These are phyloP conservation scores for Glaciozyma antarctica DNA, from an alignment of 768 basidiomycete species.

Conservation along the genomic window DNA sequence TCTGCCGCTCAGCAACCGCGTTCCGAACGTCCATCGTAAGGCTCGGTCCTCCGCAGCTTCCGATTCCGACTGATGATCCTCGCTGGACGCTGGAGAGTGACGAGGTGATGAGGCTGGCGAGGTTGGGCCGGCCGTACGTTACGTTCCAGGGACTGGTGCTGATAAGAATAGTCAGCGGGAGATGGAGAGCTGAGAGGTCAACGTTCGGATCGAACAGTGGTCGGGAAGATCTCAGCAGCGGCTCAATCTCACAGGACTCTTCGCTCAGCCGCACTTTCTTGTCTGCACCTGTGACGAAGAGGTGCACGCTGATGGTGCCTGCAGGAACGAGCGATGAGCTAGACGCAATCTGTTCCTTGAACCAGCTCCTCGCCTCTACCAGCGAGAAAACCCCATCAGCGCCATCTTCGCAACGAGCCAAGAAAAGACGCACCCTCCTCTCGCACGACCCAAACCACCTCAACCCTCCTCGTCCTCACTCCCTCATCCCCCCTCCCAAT, in stretches of 20 bases:
- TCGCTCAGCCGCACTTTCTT: too few relatives aligned
- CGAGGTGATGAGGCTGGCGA: background rate
- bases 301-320: slow-evolving; percentile 5
- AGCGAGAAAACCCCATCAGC: background rate
- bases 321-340: background rate
- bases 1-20: slow-evolving; percentile 12
- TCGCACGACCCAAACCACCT: slow-evolving; percentile 15
- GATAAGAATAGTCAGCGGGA: background rate
- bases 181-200: background rate
- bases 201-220: background rate
- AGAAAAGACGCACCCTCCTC: slow-evolving; percentile 5
- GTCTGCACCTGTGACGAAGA: slow-evolving; percentile 9
- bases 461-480: slow-evolving; percentile 5
- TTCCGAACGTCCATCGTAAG: slow-evolving; percentile 17
- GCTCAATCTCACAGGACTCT: background rate
- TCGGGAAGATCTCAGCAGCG: background rate
- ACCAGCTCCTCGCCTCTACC: slow-evolving; percentile 14
- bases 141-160: slow-evolving; percentile 3
- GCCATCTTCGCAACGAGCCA: too few relatives aligned
- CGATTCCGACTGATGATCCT: slow-evolving; percentile 13
- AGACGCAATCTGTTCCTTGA: slow-evolving; percentile 8
- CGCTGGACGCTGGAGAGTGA: background rate
- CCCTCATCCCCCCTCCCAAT: slow-evolving; percentile 7
- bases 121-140: background rate
- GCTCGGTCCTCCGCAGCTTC: slow-evolving; percentile 6